phyloP scores from a whole-genome alignment of 2,329 filamentous ascomycete species.

The Talaromyces sp. region DNA sequence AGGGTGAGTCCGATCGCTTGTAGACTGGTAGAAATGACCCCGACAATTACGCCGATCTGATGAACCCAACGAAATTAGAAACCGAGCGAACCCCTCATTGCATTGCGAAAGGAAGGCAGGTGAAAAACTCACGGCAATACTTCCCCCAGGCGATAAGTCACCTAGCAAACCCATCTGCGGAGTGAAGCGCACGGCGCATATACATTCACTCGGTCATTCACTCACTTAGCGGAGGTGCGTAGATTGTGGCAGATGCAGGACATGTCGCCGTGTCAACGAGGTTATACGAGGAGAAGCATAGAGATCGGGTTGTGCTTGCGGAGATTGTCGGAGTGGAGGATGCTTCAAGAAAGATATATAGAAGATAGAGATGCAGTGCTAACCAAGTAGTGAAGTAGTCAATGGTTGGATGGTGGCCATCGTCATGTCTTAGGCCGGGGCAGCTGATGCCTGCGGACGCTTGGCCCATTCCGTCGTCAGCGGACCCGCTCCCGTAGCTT shows the following conservation, averaged over 20 bases:
- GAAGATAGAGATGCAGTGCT: background rate
- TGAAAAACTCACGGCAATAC: slow-evolving; percentile 63
- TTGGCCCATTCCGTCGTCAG: slow-evolving; percentile 19
- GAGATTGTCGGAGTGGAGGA: background rate
- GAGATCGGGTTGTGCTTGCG: background rate
- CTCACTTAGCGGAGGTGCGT: slow-evolving; percentile 18
- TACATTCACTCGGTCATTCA: slow-evolving; percentile 8
- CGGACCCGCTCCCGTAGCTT: slow-evolving; percentile 21
- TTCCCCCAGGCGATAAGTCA: slow-evolving; percentile 74
- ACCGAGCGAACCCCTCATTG: background rate
- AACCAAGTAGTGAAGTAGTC: background rate
- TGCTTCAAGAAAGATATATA: background rate
- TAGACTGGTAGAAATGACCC: slow-evolving; percentile 87
- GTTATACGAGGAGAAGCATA: background rate
- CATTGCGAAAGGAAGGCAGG: slow-evolving; percentile 9
- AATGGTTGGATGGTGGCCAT: background rate
- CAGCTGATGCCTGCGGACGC: slow-evolving; percentile 18
- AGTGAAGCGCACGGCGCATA: slow-evolving; percentile 36
- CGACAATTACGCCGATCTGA: slow-evolving; percentile 88
- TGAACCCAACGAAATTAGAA: background rate
- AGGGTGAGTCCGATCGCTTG: slow-evolving; percentile 93
- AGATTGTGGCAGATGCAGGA: slow-evolving; percentile 13
- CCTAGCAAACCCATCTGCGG: slow-evolving; percentile 67
- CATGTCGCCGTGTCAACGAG: slow-evolving; percentile 17
- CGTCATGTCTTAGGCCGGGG: slow-evolving; percentile 4